phyloP scores from a whole-genome alignment of 2,329 filamentous ascomycete genomes.

The Aureobasidium musti region DNA sequence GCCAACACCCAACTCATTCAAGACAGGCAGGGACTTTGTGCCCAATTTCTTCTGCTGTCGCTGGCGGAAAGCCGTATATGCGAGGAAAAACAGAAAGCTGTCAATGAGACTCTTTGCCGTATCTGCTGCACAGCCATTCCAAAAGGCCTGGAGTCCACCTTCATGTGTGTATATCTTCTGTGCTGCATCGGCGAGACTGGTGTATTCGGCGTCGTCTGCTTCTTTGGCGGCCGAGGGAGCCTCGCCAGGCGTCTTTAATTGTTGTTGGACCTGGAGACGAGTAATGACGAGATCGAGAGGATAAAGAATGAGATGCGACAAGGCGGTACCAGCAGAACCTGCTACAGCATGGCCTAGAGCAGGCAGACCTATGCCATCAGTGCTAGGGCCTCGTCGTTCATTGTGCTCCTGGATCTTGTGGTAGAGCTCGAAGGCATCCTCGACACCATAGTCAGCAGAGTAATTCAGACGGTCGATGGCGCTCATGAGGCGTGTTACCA shows the following conservation, averaged over 20 bases:
- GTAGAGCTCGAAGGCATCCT: constrained; percentile 40
- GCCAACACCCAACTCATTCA: constrained; percentile 75
- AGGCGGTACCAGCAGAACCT: constrained; percentile 73
- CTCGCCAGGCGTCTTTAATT: constrained; percentile 49
- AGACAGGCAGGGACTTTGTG: constrained; percentile 54
- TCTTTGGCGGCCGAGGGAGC: constrained; percentile 40
- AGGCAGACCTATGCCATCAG: constrained; percentile 57
- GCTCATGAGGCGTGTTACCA: constrained; percentile 34
- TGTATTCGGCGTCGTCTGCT: constrained; percentile 56
- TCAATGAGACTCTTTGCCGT: constrained; percentile 58
- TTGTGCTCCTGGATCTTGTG: constrained; percentile 36
- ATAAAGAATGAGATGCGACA: constrained; percentile 77
- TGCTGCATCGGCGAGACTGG: constrained; percentile 67
- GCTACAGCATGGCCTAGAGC: constrained; percentile 80
- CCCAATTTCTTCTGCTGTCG: constrained; percentile 45
- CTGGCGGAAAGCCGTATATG: constrained; percentile 65
- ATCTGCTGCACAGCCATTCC: constrained; percentile 49
- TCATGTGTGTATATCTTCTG: constrained; percentile 69
- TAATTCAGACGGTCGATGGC: constrained; percentile 32
- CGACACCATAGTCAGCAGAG: constrained; percentile 35
- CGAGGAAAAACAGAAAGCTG: constrained; percentile 83
- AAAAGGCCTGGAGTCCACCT: constrained; percentile 71
- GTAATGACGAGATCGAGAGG: constrained; percentile 81
- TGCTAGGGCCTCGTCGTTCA: constrained; percentile 25
- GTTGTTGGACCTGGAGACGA: constrained; percentile 75